Evolutionary conservation across 2,329 filamentous ascomycete genomes (phyloP), one percentile per base, ranked within the genome.

Genomic region (Calonectria ilicicola): DNA sequence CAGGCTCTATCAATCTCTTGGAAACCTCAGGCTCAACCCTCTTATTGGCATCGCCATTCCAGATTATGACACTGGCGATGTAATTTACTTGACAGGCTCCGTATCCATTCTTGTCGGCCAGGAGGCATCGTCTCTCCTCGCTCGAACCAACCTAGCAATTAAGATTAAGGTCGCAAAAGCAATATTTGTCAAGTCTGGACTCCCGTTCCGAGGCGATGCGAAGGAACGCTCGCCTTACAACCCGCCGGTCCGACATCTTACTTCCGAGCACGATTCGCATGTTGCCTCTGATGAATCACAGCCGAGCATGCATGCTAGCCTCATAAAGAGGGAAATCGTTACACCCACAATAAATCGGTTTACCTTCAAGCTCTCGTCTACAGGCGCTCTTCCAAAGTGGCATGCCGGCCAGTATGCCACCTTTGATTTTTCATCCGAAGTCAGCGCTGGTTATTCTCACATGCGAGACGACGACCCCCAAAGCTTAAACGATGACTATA

Each of bases 381-480:
- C 65, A 5, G 69, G 72, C 21, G 62, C 60, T 14, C 49, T 75
- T 2, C 81, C 82, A 29, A 65, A 63, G 1, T 95, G 94, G 90
- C 86, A 83, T 27, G 86, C 94, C 0, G 95, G 95, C 0, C 94
- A 97, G 79, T 94, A 97, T 83, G 89, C 94, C 21, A 95, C 94
- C 1, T 83, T 98, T 2, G 92, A 94, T 72, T 95, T 97, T 78
- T 86, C 88, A 15, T 82, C 87, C 0, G 92, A 96, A 77, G 85
- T 98, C 1, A 91, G 93, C 74, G 82, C 87, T 14, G 95, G 95
- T 0, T 98, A 95, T 82, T 90, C 89, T 62, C 95, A 98, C 81
- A 98, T 98, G 95, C 87, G 91, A 3, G 92, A 97, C 74, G 91
- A 93, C 70, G 94, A 97, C 76, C 95, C 95, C 6, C 88, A 89